A percentile compares a stretch with the other conserved stretches of the same genome.
These are phyloP conservation scores for Xylaria flabelliformis DNA, from an alignment of 495 filamentous ascomycete genomes.

Conservation along the genomic window DNA sequence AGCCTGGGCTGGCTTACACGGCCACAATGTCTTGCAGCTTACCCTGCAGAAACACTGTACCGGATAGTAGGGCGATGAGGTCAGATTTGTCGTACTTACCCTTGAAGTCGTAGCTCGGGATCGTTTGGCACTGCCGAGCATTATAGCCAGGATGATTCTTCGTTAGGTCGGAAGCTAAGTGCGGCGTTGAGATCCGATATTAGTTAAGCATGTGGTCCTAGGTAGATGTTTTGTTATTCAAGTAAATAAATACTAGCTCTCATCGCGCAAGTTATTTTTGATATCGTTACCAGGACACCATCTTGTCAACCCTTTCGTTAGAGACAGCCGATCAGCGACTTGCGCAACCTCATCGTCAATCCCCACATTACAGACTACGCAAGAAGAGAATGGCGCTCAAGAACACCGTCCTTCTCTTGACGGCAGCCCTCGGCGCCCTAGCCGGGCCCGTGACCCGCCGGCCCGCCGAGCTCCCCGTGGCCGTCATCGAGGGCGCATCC, in stretches of 20 bases:
- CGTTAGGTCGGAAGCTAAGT: conserved; percentile 3
- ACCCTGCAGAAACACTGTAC: conserved; percentile 11
- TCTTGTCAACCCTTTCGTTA: neutral
- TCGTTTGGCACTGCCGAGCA: conserved; percentile 12
- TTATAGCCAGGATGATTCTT: neutral
- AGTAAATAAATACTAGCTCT: neutral
- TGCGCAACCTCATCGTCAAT: neutral
- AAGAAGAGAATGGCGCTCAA: conserved; percentile 17
- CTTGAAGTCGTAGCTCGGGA: neutral
- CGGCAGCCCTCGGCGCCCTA: conserved; percentile 17
- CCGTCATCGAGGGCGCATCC: conserved; percentile 19
- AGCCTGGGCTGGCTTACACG: conserved; percentile 1
- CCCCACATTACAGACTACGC: neutral
- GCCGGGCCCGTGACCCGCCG: conserved; percentile 8
- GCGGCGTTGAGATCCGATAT: neutral
- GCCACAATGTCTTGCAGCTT: neutral
- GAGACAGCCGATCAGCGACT: neutral
- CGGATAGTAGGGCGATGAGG: neutral
- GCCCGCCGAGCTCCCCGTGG: conserved; percentile 19
- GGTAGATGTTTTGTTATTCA: neutral
- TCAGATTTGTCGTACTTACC: conserved; percentile 4
- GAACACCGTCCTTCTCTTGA: conserved; percentile 12
- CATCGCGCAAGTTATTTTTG: neutral
- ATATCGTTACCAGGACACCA: neutral
- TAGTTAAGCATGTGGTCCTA: neutral